phyloP scores from a whole-genome alignment of 495 filamentous ascomycete species.

The Chaetomium cochliodes region DNA sequence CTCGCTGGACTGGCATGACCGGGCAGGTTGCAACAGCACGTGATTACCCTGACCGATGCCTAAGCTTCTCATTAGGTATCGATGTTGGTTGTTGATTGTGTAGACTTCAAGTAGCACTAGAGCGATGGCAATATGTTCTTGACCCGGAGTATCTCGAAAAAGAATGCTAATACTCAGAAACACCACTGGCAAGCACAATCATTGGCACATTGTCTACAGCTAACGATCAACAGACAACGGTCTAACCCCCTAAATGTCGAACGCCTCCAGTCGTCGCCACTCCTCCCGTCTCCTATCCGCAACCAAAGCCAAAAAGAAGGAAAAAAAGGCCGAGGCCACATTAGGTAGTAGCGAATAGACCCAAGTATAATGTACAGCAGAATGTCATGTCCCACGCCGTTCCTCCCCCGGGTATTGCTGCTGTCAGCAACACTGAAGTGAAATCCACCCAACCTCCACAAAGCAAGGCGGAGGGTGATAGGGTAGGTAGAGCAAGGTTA shows the following conservation, averaged over 20 bases:
- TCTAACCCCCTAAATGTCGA: slow-evolving; percentile 1
- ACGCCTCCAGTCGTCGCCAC: background rate
- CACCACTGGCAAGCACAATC: background rate
- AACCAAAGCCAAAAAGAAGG: background rate
- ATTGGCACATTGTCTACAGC: background rate
- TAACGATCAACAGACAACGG: background rate
- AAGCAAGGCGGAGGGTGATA: background rate
- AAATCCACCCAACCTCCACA: background rate
- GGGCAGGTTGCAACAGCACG: background rate
- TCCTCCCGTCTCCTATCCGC: background rate
- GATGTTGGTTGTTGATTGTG: too few relatives aligned
- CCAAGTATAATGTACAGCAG: slow-evolving; percentile 21
- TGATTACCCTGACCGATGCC: slow-evolving; percentile 10
- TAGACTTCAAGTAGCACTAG: background rate
- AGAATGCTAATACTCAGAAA: background rate
- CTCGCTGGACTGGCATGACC: background rate
- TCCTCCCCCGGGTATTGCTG: too few relatives aligned
- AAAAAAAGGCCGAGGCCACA: slow-evolving; percentile 2
- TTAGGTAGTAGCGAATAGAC: slow-evolving; percentile 14
- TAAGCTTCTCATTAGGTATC: too few relatives aligned
- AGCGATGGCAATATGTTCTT: background rate
- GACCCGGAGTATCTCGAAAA: background rate
- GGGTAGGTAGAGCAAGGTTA: background rate
- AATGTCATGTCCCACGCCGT: background rate
- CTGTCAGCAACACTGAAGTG: background rate